A percentile compares a stretch with the other conserved stretches of the same genome.
Evolutionary conservation across 2,329 filamentous ascomycete species (phyloP).

Genomic region (Trichoderma atroviride): DNA sequence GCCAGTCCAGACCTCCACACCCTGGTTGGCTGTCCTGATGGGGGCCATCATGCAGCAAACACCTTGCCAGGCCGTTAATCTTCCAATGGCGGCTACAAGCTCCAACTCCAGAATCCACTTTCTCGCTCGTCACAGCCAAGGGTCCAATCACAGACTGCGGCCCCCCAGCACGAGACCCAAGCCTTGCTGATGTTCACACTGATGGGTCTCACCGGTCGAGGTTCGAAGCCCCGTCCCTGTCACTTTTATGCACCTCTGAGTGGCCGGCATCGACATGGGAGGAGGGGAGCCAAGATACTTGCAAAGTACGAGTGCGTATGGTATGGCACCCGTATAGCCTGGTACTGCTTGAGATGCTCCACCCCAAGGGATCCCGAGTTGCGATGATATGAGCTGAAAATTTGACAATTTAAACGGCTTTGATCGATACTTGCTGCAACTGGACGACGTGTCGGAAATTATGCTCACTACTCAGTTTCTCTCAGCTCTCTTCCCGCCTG

Average conservation of each 20-base stretch:
- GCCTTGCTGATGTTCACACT: conserved; percentile 20
- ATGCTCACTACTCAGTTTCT: background rate
- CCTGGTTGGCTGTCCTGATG: conserved; percentile 3
- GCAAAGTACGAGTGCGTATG: background rate
- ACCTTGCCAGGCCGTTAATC: conserved; percentile 8
- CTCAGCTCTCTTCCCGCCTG: conserved; percentile 11
- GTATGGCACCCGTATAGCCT: background rate
- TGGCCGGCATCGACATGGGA: conserved; percentile 4
- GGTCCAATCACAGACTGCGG: conserved; percentile 20
- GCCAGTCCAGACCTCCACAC: background rate
- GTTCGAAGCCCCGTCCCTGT: conserved; percentile 25
- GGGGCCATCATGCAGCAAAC: conserved; percentile 13
- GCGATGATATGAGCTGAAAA: conserved; percentile 3
- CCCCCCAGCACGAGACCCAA: conserved; percentile 20
- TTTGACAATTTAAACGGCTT: background rate
- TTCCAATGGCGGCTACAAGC: conserved; percentile 11
- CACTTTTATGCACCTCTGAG: background rate
- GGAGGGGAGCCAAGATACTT: conserved; percentile 7
- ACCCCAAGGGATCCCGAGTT: background rate
- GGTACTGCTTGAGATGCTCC: conserved; percentile 3
- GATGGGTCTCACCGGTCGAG: conserved; percentile 26
- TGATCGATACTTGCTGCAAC: background rate
- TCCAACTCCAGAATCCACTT: conserved; percentile 12
- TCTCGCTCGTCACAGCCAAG: background rate
- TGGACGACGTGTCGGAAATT: conserved; percentile 11